Conservation (phyloP, 106 monocot species). For the Allium fistulosum region DNA sequence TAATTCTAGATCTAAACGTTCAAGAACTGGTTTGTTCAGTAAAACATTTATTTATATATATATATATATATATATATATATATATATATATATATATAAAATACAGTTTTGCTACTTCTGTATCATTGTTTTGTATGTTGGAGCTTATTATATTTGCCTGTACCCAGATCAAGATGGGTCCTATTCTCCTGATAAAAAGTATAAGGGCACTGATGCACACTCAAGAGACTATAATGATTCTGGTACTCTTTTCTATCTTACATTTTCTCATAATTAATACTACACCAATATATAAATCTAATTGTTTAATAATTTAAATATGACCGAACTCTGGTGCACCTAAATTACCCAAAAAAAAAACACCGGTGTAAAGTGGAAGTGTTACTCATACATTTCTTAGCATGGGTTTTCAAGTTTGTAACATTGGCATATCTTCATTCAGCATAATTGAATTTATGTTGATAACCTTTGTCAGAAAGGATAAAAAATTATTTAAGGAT, state of each 20-base stretch:
- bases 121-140: neutral
- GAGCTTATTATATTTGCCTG: slow-evolving; percentile 8
- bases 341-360: too few relatives aligned
- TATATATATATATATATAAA: neutral
- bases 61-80: neutral
- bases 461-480: too few relatives aligned
- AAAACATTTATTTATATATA: neutral
- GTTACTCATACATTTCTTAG: too few relatives aligned
- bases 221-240: slow-evolving; percentile 35
- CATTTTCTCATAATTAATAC: too few relatives aligned
- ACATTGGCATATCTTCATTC: too few relatives aligned
- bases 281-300: too few relatives aligned
- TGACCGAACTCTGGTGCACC: too few relatives aligned
- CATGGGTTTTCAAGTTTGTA: too few relatives aligned
- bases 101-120: neutral
- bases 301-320: too few relatives aligned
- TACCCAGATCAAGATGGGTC: slow-evolving; percentile 31
- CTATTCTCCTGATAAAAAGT: slow-evolving; percentile 37
- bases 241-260: slow-evolving; percentile 25
- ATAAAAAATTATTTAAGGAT: too few relatives aligned
- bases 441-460: too few relatives aligned
- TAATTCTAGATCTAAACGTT: slow-evolving; percentile 72
- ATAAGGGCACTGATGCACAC: slow-evolving; percentile 23
- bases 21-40: slow-evolving; percentile 38
- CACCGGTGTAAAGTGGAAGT: too few relatives aligned